Evolutionary conservation across 352 stramenopile species (phyloP).

Genomic region (Phytophthora foliorum): DNA sequence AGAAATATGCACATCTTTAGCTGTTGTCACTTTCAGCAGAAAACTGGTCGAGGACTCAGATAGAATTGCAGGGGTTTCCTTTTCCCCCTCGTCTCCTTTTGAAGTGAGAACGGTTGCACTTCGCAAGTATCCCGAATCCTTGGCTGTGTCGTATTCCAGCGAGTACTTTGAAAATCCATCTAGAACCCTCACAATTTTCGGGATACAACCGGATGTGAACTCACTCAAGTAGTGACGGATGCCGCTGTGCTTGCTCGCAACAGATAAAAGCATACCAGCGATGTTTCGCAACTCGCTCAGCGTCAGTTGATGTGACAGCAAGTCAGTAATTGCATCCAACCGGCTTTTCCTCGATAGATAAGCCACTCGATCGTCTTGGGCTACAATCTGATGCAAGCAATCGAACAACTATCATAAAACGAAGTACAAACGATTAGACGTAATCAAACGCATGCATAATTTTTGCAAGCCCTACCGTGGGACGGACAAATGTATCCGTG

Average conservation of each 20-base stretch:
- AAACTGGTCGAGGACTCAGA: constrained; percentile 5
- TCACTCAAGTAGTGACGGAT: constrained; percentile 28
- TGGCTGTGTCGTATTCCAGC: background rate
- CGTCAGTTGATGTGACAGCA: constrained; percentile 26
- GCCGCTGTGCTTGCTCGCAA: constrained; percentile 11
- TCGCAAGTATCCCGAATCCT: background rate
- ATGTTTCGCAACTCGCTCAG: constrained; percentile 30
- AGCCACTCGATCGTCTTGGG: constrained; percentile 8
- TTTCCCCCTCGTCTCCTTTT: background rate
- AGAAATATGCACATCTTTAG: constrained; percentile 38
- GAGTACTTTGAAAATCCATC: constrained; percentile 22
- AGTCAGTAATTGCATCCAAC: constrained; percentile 18
- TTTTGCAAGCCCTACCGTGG: constrained; percentile 14
- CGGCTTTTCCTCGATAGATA: constrained; percentile 20
- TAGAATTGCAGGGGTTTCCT: background rate
- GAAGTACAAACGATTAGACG: background rate
- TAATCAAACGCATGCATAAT: background rate
- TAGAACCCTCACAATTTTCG: constrained; percentile 24
- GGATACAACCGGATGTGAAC: constrained; percentile 29
- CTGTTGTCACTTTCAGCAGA: constrained; percentile 22
- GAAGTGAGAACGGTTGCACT: background rate
- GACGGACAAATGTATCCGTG: constrained; percentile 47
- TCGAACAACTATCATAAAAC: constrained; percentile 29
- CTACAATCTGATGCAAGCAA: constrained; percentile 30
- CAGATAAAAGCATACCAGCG: constrained; percentile 22